Conservation (phyloP, 441 rosid species). For the Gossypium schwendimanii region DNA sequence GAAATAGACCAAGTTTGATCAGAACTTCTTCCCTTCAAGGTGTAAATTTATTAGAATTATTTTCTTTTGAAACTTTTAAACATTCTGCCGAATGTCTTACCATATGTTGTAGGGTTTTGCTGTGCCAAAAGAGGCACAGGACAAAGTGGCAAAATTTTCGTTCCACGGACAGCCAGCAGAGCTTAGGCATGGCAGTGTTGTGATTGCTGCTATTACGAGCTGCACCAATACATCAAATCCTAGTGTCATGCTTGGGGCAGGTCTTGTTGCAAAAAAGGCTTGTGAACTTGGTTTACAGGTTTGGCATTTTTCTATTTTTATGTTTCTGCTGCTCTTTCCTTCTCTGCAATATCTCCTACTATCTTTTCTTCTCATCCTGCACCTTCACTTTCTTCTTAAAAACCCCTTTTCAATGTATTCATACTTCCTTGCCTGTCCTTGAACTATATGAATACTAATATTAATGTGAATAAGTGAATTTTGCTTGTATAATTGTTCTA, state of each 20-base stretch:
- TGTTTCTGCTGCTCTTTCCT: background rate
- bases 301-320: conserved; percentile 9
- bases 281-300: conserved; percentile 94
- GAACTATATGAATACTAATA: background rate
- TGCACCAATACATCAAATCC: conserved; percentile 99
- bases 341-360: background rate
- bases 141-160: conserved; percentile 70
- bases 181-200: conserved; percentile 90
- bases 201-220: conserved; percentile 98
- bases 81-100: conserved; percentile 2
- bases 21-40: background rate
- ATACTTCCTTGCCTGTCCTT: background rate
- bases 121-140: conserved; percentile 81
- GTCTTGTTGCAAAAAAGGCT: conserved; percentile 96
- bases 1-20: background rate
- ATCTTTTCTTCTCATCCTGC: background rate
- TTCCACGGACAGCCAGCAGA: conserved; percentile 86
- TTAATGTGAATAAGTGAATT: conserved; percentile 7
- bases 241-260: conserved; percentile 99
- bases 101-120: conserved; percentile 67
- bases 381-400: background rate
- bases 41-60: background rate
- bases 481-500: conserved; percentile 15
- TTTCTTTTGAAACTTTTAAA: background rate
- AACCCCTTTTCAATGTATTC: background rate